Conservation (phyloP, 371 early-diverging fungal species). For the Mucor saturninus region DNA sequence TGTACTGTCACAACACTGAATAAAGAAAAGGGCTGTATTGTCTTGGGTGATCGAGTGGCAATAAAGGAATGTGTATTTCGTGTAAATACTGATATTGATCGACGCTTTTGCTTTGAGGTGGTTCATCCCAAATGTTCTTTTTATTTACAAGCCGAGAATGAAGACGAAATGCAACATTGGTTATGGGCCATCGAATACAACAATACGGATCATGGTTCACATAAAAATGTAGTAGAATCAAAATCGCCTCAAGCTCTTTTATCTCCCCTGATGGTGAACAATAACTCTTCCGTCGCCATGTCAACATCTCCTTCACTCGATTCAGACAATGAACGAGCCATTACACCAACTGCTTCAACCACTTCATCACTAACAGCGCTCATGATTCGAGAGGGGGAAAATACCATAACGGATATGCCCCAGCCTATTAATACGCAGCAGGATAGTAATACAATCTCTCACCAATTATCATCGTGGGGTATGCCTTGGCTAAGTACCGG, state of each 20-base stretch:
- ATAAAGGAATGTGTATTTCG: slow-evolving; percentile 57
- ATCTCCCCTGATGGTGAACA: slow-evolving; percentile 11
- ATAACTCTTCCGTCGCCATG: slow-evolving; percentile 6
- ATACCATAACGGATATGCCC: neutral
- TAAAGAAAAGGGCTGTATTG: slow-evolving; percentile 60
- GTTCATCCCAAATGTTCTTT: slow-evolving; percentile 50
- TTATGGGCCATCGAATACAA: slow-evolving; percentile 56
- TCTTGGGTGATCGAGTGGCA: slow-evolving; percentile 53
- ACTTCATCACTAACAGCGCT: slow-evolving; percentile 14
- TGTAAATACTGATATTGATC: slow-evolving; percentile 56
- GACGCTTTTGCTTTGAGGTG: slow-evolving; percentile 76
- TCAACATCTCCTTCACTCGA: slow-evolving; percentile 23
- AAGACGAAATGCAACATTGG: slow-evolving; percentile 72
- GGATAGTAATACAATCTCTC: neutral
- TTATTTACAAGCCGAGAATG: slow-evolving; percentile 70
- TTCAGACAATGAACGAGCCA: slow-evolving; percentile 3
- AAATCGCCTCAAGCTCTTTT: slow-evolving; percentile 19
- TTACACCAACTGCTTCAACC: slow-evolving; percentile 19
- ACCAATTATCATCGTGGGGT: slow-evolving; percentile 34
- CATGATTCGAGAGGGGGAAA: slow-evolving; percentile 16
- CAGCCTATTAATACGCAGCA: neutral
- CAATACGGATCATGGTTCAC: slow-evolving; percentile 25
- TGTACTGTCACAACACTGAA: slow-evolving; percentile 52
- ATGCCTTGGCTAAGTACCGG: slow-evolving; percentile 52
- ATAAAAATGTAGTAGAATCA: slow-evolving; percentile 3